Percentiles rank a stretch among this genome's conserved stretches.
phyloP scores from a whole-genome alignment of 441 rosid species.

The Eutrema salsugineum region DNA sequence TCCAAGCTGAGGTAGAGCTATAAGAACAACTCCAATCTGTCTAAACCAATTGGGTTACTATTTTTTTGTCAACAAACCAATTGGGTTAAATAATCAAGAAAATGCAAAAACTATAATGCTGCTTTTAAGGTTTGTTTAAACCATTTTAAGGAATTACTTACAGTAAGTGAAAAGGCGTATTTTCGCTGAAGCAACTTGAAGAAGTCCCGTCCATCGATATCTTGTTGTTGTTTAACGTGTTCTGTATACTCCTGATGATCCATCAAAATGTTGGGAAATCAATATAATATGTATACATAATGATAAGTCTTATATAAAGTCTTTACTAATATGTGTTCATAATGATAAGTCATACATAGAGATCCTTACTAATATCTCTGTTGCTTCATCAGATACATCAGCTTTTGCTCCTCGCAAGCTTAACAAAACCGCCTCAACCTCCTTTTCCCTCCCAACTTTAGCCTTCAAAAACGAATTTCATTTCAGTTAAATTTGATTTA shows the following conservation, averaged over 20 bases:
- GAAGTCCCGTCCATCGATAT: not conserved
- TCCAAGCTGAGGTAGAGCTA: slow-evolving; percentile 33
- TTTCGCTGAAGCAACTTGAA: slow-evolving; percentile 21
- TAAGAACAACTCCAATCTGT: slow-evolving; percentile 30
- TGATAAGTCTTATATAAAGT: too few relatives aligned
- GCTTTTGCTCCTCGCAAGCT: slow-evolving; percentile 11
- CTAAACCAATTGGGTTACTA: not conserved
- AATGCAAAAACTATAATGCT: not conserved
- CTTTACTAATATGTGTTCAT: slow-evolving; percentile 26
- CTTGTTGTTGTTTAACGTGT: slow-evolving; percentile 15
- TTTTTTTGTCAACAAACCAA: too few relatives aligned
- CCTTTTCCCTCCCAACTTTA: slow-evolving; percentile 22
- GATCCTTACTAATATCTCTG: slow-evolving; percentile 30
- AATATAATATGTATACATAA: not conserved
- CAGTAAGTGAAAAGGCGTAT: slow-evolving; percentile 18
- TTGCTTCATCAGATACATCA: slow-evolving; percentile 27
- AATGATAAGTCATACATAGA: not conserved
- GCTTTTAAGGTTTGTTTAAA: not conserved
- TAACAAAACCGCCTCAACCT: slow-evolving; percentile 9
- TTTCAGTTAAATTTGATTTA: too few relatives aligned
- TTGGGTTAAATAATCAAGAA: not conserved
- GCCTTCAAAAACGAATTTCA: slow-evolving; percentile 11
- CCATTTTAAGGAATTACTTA: not conserved
- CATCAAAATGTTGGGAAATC: not conserved
- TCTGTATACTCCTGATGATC: slow-evolving; percentile 14